These are phyloP conservation scores for Zangia roseola DNA, from an alignment of 768 basidiomycete genomes.

Conservation along the genomic window DNA sequence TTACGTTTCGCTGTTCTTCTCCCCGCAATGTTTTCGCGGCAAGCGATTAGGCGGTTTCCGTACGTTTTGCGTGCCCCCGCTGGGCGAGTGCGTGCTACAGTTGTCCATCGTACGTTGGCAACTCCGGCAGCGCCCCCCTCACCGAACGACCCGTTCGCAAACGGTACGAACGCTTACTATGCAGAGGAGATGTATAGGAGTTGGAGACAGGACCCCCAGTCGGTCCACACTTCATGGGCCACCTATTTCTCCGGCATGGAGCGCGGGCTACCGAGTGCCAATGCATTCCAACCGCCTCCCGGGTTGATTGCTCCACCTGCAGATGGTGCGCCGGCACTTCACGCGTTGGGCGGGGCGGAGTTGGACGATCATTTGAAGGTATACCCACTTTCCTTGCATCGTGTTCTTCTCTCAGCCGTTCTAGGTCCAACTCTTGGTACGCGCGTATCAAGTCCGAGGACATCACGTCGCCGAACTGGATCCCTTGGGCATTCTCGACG, in stretches of 20 bases:
- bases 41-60: conserved; percentile 36
- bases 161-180: conserved; percentile 94
- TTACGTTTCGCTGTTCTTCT: not conserved
- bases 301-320: conserved; percentile 64
- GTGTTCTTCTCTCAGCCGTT: not conserved
- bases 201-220: conserved; percentile 86
- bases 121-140: conserved; percentile 58
- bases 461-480: conserved; percentile 96
- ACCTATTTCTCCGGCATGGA: conserved; percentile 94
- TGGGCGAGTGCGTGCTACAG: conserved; percentile 15
- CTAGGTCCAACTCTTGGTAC: conserved; percentile 94
- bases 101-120: conserved; percentile 40
- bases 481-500: conserved; percentile 88
- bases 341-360: conserved; percentile 67
- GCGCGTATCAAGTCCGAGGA: conserved; percentile 98
- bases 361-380: conserved; percentile 96
- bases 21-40: conserved; percentile 37
- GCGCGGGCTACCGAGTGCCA: conserved; percentile 71
- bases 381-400: conserved; percentile 13
- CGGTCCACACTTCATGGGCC: conserved; percentile 94
- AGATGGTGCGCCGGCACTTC: conserved; percentile 78
- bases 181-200: conserved; percentile 95
- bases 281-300: conserved; percentile 88
- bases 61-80: conserved; percentile 22
- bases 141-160: conserved; percentile 84